phyloP scores from a whole-genome alignment of 306 rosid species.

The Alnus glutinosa region DNA sequence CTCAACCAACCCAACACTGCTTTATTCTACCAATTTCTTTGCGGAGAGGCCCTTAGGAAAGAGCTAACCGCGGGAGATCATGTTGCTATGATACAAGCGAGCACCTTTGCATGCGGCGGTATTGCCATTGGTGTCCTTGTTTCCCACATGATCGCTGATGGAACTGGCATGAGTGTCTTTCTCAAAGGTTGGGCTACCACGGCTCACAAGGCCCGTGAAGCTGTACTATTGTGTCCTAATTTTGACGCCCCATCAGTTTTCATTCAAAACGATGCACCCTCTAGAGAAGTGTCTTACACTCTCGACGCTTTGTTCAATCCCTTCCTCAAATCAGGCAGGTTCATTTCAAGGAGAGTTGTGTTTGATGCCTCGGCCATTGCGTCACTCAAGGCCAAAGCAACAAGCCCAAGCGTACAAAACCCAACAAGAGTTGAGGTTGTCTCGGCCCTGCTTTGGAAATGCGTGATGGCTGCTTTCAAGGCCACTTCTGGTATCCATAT shows the following conservation, averaged over 20 bases:
- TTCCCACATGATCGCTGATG: constrained; percentile 18
- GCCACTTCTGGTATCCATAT: not conserved
- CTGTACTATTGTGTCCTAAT: not conserved
- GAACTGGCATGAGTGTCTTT: not conserved
- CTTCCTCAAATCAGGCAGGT: not conserved
- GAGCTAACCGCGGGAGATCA: not conserved
- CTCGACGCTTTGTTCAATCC: not conserved
- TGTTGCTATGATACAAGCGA: constrained; percentile 4
- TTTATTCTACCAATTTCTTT: not conserved
- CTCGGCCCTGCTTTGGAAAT: constrained; percentile 13
- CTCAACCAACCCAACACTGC: constrained; percentile 4
- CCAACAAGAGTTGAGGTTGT: constrained; percentile 9
- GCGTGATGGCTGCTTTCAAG: not conserved
- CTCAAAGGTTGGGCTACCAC: constrained; percentile 21
- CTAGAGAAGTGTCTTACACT: not conserved
- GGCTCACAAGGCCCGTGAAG: not conserved
- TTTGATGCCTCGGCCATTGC: constrained; percentile 18
- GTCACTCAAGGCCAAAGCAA: constrained; percentile 3
- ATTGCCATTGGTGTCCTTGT: not conserved
- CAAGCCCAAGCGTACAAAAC: not conserved
- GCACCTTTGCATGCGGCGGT: constrained; percentile 19
- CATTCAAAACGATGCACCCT: not conserved
- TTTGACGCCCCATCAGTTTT: constrained; percentile 9
- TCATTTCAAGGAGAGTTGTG: constrained; percentile 1
- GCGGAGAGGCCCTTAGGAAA: not conserved